These are phyloP conservation scores for Pueraria montana DNA, from an alignment of 306 rosid species.

Conservation along the genomic window DNA sequence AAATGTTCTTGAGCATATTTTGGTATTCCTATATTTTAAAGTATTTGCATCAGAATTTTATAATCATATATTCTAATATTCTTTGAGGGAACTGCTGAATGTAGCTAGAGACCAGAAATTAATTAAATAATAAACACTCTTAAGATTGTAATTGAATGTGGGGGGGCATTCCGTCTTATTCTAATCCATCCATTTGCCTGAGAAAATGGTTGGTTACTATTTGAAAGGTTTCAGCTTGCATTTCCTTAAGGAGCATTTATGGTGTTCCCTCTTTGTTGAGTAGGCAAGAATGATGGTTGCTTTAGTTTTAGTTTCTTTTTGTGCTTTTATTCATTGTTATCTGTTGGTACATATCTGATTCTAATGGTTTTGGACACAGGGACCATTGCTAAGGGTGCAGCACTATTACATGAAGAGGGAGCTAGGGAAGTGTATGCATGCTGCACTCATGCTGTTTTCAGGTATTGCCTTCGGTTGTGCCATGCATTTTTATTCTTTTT, in stretches of 20 bases:
- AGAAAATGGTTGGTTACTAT: slow-evolving; percentile 1
- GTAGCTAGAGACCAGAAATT: slow-evolving; percentile 2
- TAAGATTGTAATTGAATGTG: background rate
- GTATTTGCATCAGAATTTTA: background rate
- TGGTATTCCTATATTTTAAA: background rate
- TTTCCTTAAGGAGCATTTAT: slow-evolving; percentile 7
- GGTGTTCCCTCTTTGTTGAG: slow-evolving; percentile 11
- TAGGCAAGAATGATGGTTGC: background rate
- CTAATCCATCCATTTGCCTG: background rate
- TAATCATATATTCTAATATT: background rate
- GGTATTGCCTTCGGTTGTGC: slow-evolving; percentile 59
- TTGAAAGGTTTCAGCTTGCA: slow-evolving; percentile 16
- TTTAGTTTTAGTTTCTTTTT: background rate
- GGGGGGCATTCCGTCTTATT: background rate
- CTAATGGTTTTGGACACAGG: slow-evolving; percentile 56
- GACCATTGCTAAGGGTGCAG: slow-evolving; percentile 96
- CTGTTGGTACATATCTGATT: slow-evolving; percentile 26
- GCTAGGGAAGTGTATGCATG: slow-evolving; percentile 99
- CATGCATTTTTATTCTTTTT: slow-evolving; percentile 1
- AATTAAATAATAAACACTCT: background rate
- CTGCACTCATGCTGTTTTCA: slow-evolving; percentile 93
- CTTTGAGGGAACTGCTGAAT: slow-evolving; percentile 26
- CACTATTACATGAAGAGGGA: slow-evolving; percentile 89
- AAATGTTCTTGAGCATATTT: background rate
- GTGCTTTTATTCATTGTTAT: background rate